Evolutionary conservation across 768 basidiomycete species (phyloP), one percentile per base, ranked within the genome.

Genomic region (Xanthoconium stramineum): DNA sequence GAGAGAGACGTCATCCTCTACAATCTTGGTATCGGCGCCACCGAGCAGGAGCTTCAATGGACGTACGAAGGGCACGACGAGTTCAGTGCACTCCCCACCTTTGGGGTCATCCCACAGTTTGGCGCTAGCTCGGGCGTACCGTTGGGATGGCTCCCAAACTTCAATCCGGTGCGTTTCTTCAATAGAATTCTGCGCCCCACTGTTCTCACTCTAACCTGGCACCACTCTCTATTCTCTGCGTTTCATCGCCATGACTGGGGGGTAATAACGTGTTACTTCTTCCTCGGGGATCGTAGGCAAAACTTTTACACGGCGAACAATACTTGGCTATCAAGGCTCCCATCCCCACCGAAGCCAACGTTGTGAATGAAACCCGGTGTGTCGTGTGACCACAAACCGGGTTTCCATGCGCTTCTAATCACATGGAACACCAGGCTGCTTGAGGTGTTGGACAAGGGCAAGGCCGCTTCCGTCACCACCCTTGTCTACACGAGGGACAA

Each of bases 241-340:
- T 35, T 43, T 24, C 9, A 29, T 19, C 35, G 44, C 32, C 15
- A 39, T 50, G 24, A 24, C 24, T 55, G 39, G 56, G 17, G 35
- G 50, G 29, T 29, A 48, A 29, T 56, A 45, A 20, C 29, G 30
- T 35, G 19, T 24, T 28, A 10, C 13, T 38, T 38, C 33, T 20
- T 43, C 17, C 7, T 7, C 15, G 38, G 12, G 8, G 14, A 13
- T 42, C 47, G 3, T 58, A 94, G 92, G 92, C 94, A 46, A 98
- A 93, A 74, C 78, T 99, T n/a, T 81, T 99, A 17, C 97, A 99
- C 69, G 97, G 97, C 44, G 97, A 99, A 69, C 97, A 98, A 66
- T 98, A 92, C 72, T 75, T 99, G 62, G 81, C 84, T 57, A 91
- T 99, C 70, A 88, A 89, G 64, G 85, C 76, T 2, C 86, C 89